Conservation (phyloP, 139 green algal genomes). For the Chlamydomonas sp. region DNA sequence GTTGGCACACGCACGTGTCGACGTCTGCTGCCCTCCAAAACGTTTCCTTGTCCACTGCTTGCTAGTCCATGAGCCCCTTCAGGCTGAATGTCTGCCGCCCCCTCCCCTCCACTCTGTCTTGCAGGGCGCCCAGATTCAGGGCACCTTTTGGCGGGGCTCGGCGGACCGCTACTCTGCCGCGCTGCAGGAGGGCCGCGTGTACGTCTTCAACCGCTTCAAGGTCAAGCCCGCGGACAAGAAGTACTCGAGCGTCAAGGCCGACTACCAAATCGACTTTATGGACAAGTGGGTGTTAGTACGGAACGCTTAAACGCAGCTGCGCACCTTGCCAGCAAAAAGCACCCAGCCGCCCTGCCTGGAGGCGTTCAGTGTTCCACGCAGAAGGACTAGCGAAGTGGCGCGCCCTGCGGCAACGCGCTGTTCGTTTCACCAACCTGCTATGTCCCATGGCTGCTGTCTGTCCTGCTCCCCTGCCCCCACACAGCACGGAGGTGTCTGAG, state of each 20-base stretch:
- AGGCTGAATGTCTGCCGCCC: not conserved
- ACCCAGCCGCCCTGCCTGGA: no score
- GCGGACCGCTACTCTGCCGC: constrained; percentile 50
- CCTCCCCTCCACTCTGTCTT: not conserved
- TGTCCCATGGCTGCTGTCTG: not conserved
- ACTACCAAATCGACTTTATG: constrained; percentile 85
- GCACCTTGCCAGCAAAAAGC: not conserved
- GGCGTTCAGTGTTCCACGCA: no score
- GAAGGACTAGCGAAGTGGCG: no score
- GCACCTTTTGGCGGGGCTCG: constrained; percentile 78
- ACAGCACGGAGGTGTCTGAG: constrained; percentile 73
- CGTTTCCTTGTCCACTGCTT: no score
- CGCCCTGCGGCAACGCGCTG: no score
- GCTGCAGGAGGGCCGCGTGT: constrained; percentile 70
- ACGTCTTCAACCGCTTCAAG: constrained; percentile 39
- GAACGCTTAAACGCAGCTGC: not conserved
- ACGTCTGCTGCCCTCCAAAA: no score
- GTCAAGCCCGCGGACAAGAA: constrained; percentile 81
- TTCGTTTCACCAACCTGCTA: not conserved
- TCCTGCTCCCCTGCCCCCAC: constrained; percentile 2
- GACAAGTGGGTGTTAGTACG: constrained; percentile 39
- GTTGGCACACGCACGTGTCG: no score
- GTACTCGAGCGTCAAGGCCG: constrained; percentile 73
- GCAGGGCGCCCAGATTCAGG: constrained; percentile 80
- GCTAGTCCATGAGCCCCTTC: not conserved